Evolutionary conservation across 257 asterid genomes (phyloP), one percentile per base, ranked within the genome.

Genomic region (Thymus quinquecostatus): DNA sequence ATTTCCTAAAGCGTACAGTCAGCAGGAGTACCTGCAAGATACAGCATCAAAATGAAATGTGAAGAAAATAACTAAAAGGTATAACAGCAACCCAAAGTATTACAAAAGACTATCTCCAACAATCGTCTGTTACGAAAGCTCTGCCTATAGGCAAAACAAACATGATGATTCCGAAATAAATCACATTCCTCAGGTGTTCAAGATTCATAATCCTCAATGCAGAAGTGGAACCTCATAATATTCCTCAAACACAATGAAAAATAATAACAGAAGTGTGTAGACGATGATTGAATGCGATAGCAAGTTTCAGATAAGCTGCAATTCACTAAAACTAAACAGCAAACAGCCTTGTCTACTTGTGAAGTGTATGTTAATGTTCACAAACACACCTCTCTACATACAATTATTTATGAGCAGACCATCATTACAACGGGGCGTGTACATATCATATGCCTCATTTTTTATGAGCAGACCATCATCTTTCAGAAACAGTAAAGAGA

Each of bases 1-100:
- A 88, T 54, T 54, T 55, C 98, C 98, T 77, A 92, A 75, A 60
- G 97, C 87, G 98, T 77, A 80, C 97, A 92, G 73, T 92, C 98
- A 54, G 97, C 98, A 5, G 98, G 98, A 71, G 92, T 84, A 72
- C 97, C 98, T 90, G 83, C 70, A 80, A 77, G 56, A 70, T 44
- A 55, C 14, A 32, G 62, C 29, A 56, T 58, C 13, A 30, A 21
- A 9, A 62, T 61, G 34, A 66, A 68, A 78, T 38, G 33, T 12
- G 74, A 54, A 10, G 36, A 77, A 29, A 59, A 70, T 29, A 59
- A 73, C 1, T 21, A 55, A 69, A 59, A 74, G 34, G 27, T 2
- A 57, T 2, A n/a, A n/a, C n/a, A n/a, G n/a, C 72, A 64, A 21
- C 53, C 60, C 48, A 68, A 21, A 29, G 11, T 56, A 40, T 33